Percentiles rank a stretch among this genome's conserved stretches.
phyloP scores from a whole-genome alignment of 1,139 yeast genomes.

The Nakaseomyces sp. region DNA sequence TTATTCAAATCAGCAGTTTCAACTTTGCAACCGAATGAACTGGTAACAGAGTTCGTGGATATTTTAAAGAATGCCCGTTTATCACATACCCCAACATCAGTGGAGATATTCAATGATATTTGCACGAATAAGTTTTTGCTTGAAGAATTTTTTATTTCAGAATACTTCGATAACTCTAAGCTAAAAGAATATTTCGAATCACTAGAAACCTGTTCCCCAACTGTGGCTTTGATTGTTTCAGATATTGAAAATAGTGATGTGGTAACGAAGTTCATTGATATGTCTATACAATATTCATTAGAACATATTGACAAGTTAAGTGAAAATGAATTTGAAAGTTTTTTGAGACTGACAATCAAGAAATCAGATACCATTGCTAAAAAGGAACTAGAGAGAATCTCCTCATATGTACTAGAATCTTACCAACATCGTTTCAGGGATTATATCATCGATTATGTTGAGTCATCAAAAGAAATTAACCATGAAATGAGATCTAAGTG shows the following conservation, averaged over 20 bases:
- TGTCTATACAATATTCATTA: neutral
- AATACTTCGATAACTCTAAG: neutral
- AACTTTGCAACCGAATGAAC: neutral
- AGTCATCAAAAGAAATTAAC: slow-evolving; percentile 12
- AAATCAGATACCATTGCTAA: slow-evolving; percentile 10
- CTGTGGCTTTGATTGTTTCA: neutral
- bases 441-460: slow-evolving; percentile 25
- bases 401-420: slow-evolving; percentile 24
- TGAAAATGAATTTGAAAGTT: slow-evolving; percentile 7
- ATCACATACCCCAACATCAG: neutral
- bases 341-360: slow-evolving; percentile 10
- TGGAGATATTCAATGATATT: neutral
- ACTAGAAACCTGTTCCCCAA: neutral
- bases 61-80: neutral
- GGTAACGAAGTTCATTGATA: neutral
- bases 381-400: slow-evolving; percentile 17
- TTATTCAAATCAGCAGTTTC: neutral
- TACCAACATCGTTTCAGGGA: slow-evolving; percentile 28
- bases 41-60: neutral
- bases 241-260: neutral
- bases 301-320: slow-evolving; percentile 3
- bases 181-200: neutral
- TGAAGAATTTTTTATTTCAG: neutral
- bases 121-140: neutral
- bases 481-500: slow-evolving; percentile 23